Evolutionary conservation across 1,139 yeast genomes (phyloP), one percentile per base, ranked within the genome.

Genomic region (Geotrichum australiense): DNA sequence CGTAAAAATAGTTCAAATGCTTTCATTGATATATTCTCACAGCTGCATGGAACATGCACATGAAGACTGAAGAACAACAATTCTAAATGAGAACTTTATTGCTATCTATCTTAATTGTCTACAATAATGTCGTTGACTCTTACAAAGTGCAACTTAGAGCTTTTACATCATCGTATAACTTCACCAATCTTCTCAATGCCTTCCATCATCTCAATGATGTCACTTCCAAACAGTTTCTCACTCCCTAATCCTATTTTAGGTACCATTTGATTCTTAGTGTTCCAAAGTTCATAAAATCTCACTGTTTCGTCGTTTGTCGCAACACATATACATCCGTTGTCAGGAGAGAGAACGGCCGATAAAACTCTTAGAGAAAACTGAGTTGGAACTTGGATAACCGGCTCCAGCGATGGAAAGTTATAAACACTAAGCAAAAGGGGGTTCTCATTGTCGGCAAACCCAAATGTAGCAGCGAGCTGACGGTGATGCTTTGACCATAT

Each of bases 301-400:
- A 83, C 71, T 0, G 86, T 78, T 45, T 77, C 76, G 56, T 82
- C 89, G 54, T 76, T 81, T 1, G 82, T 68, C 0, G 86, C 84
- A 1, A 80, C 74, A 48, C 87, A 79, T 1, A 83, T 62, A 0
- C 76, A 66, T 14, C 69, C 64, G 12, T 64, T 64, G 54, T 76
- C 78, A 4, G 83, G 83, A 3, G 87, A 78, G 5, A 71, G 48
- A 1, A 73, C 73, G 1, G 86, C 74, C 47, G 83, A 73, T 27
- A 80, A 56, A 0, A 77, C 75, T 46, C 91, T 64, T 30, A 76
- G 53, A 41, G 73, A 72, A 2, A 70, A 57, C 1, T 69, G 58
- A 0, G 80, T 69, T 14, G 66, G 69, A 0, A 78, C 80, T 43
- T 70, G 70, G 2, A 68, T 52, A 20, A 69, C 51, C 3, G 70